Evolutionary conservation across 768 basidiomycete genomes (phyloP), one percentile per base, ranked within the genome.

Genomic region (Cyathus striatus): DNA sequence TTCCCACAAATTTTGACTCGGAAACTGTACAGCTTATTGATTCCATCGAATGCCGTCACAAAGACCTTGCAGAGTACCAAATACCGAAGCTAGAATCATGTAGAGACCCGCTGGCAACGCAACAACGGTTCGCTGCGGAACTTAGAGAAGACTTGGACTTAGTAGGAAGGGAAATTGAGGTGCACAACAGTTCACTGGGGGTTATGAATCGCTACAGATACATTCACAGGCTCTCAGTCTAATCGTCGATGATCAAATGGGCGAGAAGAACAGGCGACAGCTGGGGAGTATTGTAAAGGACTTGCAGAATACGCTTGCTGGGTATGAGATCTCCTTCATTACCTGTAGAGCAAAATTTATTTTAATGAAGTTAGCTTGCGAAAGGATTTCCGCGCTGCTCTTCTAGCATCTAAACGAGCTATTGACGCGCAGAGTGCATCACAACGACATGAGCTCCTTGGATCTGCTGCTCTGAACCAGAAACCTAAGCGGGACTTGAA

Each of bases 91-190:
- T 96, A 39, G 70, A 73, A 6, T 55, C 66, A 40, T 94, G 88
- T 59, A 67, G 62, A 6, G 90, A 86, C 0, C 84, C 91, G 1
- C 65, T 88, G 7, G 58, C 72, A 0, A 55, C 78, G 2, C 92
- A 95, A 52, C 84, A 91, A 55, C 75, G 79, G 38, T 69, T 85
- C 41, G 80, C 81, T 1, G 79, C 78, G 3, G 90, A 91, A 55
- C 60, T 93, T 45, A 70, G 89, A 23, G 84, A 85, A 41, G 91
- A 93, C 54, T 62, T 91, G 14, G 81, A 83, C 26, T 54, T 64
- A 0, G 70, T 86, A 17, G 66, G 70, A 5, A 68, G 70, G 27
- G 78, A 83, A 42, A 65, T 94, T n/a, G 86, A 94, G 69, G 83
- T 86, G 43, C 24, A 62, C 50, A n/a, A 18, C 16, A 12, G 25